Base-by-base conservation (phyloP, 768 basidiomycete species). In the Gelatoporia subvermispora region DNA sequence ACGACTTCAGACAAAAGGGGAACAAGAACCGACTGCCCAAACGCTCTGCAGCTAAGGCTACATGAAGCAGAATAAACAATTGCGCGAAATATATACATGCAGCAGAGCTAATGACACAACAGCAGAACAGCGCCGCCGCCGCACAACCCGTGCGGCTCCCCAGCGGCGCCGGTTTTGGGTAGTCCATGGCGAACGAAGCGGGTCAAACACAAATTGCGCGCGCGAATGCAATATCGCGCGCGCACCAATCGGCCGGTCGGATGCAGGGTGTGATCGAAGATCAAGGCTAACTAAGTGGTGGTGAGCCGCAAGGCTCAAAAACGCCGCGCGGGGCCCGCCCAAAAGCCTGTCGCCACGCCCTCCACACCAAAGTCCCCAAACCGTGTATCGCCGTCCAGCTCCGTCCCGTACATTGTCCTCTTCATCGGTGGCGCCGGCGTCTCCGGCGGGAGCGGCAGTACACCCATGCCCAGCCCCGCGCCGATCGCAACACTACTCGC, bases 341-440 rank as follows among this genome's bases (percentile, higher is more conserved):
- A 88, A 59, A 84, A 88, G 5, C 78, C 77, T 41, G 76, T 76
- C n/a, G 84, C 84, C 48, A 88, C 79, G 11, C 87, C 84, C 59
- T 87, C 83, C 21, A 87, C 72, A 35, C 88, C 88, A 61, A 89
- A 90, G 66, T 90, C 88, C 4, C 88, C 88, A 60, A 91, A 91
- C 43, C 88, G 78, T n/a, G 84, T 83, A 60, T 90, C 87, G 25
- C 71, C 71, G n/a, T 88, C 87, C 37, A 88, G 67, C 65, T 90
- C 88, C 0, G 88, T 90, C 8, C 88, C 88, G 63, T 88, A 90
- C 82, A 90, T 86, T 4, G 88, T 90, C 50, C 81, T 77, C 60
- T 77, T 79, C 54, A 76, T 72, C 3, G 74, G 71, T 21, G 72
- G 72, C 15, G 63, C 71, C 15, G 75, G 75, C 16, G 69, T 70